These are phyloP conservation scores for Aspergillus glaucus DNA, from an alignment of 2,329 filamentous ascomycete genomes.

Conservation along the genomic window DNA sequence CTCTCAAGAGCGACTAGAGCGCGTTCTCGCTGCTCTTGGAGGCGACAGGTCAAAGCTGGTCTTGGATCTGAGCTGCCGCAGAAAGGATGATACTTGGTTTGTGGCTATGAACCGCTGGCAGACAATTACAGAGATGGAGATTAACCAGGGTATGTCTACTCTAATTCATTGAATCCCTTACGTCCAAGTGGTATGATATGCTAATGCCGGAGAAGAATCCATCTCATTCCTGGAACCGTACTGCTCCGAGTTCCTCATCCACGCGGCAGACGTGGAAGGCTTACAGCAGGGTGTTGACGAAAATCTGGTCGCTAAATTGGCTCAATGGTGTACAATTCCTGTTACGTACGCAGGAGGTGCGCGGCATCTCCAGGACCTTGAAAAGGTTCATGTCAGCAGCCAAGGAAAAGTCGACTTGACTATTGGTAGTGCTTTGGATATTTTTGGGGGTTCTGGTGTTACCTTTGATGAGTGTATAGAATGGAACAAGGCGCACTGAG, in stretches of 20 bases:
- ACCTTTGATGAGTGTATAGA: conserved; percentile 80
- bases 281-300: conserved; percentile 88
- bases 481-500: conserved; percentile 62
- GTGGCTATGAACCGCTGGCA: conserved; percentile 99
- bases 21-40: conserved; percentile 65
- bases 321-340: conserved; percentile 82
- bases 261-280: conserved; percentile 94
- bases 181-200: conserved; percentile 1
- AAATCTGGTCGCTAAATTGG: conserved; percentile 67
- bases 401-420: conserved; percentile 81
- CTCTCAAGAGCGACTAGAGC: conserved; percentile 67
- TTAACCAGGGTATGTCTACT: conserved; percentile 64
- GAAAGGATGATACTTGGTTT: conserved; percentile 71
- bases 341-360: conserved; percentile 97
- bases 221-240: conserved; percentile 78
- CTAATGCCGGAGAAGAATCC: conserved; percentile 54
- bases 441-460: conserved; percentile 84
- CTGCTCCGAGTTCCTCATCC: conserved; percentile 94
- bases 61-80: conserved; percentile 87
- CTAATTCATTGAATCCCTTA: not conserved
- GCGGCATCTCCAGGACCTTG: conserved; percentile 71
- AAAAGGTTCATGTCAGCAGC: conserved; percentile 73
- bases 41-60: conserved; percentile 76
- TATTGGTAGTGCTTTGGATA: conserved; percentile 91
- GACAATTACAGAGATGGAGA: conserved; percentile 92